Evolutionary conservation across 805 yeast genomes (phyloP).

Genomic region (Kodamaea laetipori): DNA sequence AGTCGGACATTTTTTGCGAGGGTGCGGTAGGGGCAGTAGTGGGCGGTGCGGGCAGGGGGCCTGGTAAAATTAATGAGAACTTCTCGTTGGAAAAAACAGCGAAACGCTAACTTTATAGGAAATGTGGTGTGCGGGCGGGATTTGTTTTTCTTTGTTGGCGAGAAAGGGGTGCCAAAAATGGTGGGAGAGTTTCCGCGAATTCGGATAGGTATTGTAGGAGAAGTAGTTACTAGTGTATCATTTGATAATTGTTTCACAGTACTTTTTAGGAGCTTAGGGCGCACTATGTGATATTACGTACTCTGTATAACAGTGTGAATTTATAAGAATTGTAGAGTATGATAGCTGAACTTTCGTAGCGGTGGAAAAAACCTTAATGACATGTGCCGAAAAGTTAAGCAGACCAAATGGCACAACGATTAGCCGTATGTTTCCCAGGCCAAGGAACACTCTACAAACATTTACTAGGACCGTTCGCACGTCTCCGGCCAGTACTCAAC

Average conservation of each 20-base stretch:
- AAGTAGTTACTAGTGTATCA: too few species aligned
- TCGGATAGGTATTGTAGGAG: too few species aligned
- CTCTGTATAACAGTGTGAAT: too few species aligned
- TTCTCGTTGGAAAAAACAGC: conserved; percentile 9
- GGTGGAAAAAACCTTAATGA: background rate
- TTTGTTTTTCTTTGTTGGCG: conserved; percentile 4
- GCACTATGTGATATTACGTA: too few species aligned
- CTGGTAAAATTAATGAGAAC: conserved; percentile 8
- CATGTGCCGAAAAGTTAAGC: conserved; percentile 8
- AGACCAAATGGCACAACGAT: background rate
- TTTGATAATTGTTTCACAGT: too few species aligned
- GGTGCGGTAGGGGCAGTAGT: conserved; percentile 2
- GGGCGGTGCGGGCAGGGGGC: background rate
- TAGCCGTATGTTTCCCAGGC: conserved; percentile 39
- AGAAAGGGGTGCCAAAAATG: conserved; percentile 4
- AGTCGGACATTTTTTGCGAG: conserved; percentile 17
- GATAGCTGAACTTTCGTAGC: too few species aligned
- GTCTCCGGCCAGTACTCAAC: conserved; percentile 6
- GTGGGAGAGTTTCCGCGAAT: conserved; percentile 13
- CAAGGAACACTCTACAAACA: conserved; percentile 27
- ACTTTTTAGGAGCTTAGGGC: too few species aligned
- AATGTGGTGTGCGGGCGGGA: conserved; percentile 6
- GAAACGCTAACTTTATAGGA: conserved; percentile 11
- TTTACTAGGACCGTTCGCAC: background rate
- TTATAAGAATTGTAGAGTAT: too few species aligned